These are phyloP conservation scores for Gaultheria prostrata DNA, from an alignment of 148 eudicot genomes.

Conservation along the genomic window DNA sequence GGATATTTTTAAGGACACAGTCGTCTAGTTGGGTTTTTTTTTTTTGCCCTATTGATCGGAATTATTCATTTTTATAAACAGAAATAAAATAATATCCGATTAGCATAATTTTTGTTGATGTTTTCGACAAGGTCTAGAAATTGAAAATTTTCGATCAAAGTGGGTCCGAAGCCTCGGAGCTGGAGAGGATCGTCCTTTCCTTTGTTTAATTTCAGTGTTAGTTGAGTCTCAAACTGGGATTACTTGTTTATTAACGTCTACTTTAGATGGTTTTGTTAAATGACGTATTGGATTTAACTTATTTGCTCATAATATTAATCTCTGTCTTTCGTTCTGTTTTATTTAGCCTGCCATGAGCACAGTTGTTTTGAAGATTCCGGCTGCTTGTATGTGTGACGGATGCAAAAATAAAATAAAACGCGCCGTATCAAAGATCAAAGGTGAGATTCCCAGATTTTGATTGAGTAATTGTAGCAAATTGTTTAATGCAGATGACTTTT, in stretches of 20 bases:
- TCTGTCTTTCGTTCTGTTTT: constrained; percentile 8
- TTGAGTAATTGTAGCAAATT: neutral
- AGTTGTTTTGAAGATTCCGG: constrained; percentile 37
- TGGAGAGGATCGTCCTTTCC: neutral
- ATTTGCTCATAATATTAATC: constrained; percentile 4
- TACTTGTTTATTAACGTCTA: constrained; percentile 12
- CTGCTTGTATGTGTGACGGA: constrained; percentile 45
- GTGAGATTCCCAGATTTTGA: constrained; percentile 18
- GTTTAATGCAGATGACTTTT: neutral
- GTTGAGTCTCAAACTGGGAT: neutral
- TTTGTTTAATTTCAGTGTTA: neutral
- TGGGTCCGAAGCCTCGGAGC: neutral
- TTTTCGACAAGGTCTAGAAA: neutral
- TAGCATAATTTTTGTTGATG: neutral
- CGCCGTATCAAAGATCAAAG: constrained; percentile 35
- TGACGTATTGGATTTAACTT: neutral
- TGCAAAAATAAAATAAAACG: constrained; percentile 49
- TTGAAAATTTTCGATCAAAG: neutral
- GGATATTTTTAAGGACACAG: neutral
- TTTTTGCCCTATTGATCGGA: neutral
- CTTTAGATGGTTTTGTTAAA: constrained; percentile 5
- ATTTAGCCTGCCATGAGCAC: constrained; percentile 41
- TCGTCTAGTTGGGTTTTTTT: neutral
- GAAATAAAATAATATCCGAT: neutral
- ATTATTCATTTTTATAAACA: neutral